Percentiles rank a stretch among this genome's conserved stretches.
phyloP scores from a whole-genome alignment of 2,329 filamentous ascomycete genomes.

The Cyclaneusma minus region DNA sequence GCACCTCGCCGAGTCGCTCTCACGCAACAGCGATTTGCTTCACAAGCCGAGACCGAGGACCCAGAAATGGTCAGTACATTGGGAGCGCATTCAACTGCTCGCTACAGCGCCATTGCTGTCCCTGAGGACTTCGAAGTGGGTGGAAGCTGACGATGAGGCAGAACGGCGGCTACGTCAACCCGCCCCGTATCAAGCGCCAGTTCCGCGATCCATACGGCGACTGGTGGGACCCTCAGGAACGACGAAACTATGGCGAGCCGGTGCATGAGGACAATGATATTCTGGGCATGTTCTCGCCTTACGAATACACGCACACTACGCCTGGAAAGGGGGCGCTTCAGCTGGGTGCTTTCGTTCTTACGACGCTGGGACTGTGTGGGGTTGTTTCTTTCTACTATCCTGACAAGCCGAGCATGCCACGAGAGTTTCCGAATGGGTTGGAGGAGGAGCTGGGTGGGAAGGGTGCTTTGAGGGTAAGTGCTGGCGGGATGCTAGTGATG shows the following conservation, averaged over 20 bases:
- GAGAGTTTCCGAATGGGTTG: constrained; percentile 57
- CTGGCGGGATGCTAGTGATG: no score
- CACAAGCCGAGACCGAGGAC: constrained; percentile 40
- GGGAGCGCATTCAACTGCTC: background rate
- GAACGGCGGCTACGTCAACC: constrained; percentile 78
- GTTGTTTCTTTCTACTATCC: constrained; percentile 56
- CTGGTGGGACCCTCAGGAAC: constrained; percentile 97
- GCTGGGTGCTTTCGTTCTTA: constrained; percentile 49
- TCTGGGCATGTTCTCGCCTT: constrained; percentile 74
- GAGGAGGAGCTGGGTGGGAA: constrained; percentile 61
- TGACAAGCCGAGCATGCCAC: constrained; percentile 52
- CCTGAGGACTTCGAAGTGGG: background rate
- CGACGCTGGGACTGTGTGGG: constrained; percentile 49
- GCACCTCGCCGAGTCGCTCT: constrained; percentile 15
- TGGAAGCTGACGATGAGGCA: constrained; percentile 26
- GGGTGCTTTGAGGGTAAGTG: constrained; percentile 50
- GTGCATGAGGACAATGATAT: constrained; percentile 94
- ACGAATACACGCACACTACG: constrained; percentile 74
- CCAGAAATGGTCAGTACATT: constrained; percentile 46
- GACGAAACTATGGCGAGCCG: constrained; percentile 91
- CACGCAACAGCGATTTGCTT: constrained; percentile 21
- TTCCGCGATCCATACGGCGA: constrained; percentile 84
- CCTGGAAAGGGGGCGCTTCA: constrained; percentile 55
- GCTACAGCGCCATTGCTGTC: no score
- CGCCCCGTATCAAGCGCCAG: constrained; percentile 67